These are phyloP conservation scores for Moesziomyces aphidis DNA, from an alignment of 1,284 basidiomycete species.

Conservation along the genomic window DNA sequence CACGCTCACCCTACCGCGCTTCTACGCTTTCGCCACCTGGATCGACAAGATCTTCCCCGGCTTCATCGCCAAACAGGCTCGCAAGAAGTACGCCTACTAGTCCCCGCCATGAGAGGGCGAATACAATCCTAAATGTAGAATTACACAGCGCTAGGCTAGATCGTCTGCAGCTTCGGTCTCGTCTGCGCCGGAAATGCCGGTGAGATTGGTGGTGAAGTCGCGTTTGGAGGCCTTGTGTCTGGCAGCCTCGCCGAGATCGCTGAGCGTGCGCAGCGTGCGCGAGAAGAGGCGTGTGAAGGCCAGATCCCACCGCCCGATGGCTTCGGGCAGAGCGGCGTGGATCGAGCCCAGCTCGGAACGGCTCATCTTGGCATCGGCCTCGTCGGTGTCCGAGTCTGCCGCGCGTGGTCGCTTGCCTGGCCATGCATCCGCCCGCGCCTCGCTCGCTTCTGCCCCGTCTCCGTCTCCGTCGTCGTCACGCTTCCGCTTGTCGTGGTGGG, in stretches of 20 bases:
- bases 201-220: conserved; percentile 18
- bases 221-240: conserved; percentile 7
- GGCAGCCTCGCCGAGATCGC: conserved; percentile 32
- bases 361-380: conserved; percentile 23
- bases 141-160: background rate
- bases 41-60: conserved; percentile 35
- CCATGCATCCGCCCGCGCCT: conserved; percentile 21
- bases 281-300: conserved; percentile 48
- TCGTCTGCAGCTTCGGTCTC: conserved; percentile 24
- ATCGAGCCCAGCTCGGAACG: conserved; percentile 41
- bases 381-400: conserved; percentile 12
- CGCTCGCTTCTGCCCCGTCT: conserved; percentile 1
- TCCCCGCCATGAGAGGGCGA: background rate
- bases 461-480: conserved; percentile 11
- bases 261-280: conserved; percentile 41
- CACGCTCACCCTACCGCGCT: conserved; percentile 34
- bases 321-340: conserved; percentile 29
- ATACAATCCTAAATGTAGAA: too few species aligned
- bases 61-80: conserved; percentile 27
- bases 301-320: conserved; percentile 48
- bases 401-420: conserved; percentile 27
- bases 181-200: conserved; percentile 29
- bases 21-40: conserved; percentile 49
- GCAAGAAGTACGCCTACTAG: conserved; percentile 46
- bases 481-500: conserved; percentile 20